Percentiles rank a stretch among this genome's conserved stretches.
Conservation (phyloP, 1,284 basidiomycete species). For the Microbotryomycetes sp. region DNA sequence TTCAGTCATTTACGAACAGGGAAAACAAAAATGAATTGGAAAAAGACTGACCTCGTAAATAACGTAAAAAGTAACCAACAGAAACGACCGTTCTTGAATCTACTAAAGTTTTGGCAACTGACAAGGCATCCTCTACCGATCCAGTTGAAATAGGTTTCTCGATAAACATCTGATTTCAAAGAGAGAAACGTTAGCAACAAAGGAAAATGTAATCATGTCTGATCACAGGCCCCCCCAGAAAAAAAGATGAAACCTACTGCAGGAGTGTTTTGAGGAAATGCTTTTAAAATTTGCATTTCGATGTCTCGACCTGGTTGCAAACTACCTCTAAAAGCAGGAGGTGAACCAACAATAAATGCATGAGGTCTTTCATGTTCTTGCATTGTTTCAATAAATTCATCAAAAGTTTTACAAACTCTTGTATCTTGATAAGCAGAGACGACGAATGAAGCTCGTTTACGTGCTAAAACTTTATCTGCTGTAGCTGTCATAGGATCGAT, state of each 20-base stretch:
- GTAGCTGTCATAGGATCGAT: constrained; percentile 85
- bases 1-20: too few relatives aligned
- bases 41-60: constrained; percentile 55
- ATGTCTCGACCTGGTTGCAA: constrained; percentile 72
- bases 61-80: constrained; percentile 87
- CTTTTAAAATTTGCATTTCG: constrained; percentile 80
- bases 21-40: neutral
- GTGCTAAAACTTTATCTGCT: constrained; percentile 69
- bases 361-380: constrained; percentile 48
- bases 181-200: neutral
- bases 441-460: constrained; percentile 92
- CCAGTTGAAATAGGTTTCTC: constrained; percentile 39
- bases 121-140: constrained; percentile 38
- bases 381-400: constrained; percentile 72
- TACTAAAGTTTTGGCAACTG: constrained; percentile 86
- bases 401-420: constrained; percentile 76
- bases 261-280: constrained; percentile 57
- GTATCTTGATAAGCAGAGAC: constrained; percentile 88
- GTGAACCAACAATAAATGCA: constrained; percentile 84
- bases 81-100: constrained; percentile 73
- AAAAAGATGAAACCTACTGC: constrained; percentile 9
- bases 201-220: neutral
- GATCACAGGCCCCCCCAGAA: too few relatives aligned
- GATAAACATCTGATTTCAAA: constrained; percentile 32
- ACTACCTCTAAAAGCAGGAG: constrained; percentile 86